phyloP scores from a whole-genome alignment of 2,329 filamentous ascomycete genomes.

The Cryphonectria naterciae region DNA sequence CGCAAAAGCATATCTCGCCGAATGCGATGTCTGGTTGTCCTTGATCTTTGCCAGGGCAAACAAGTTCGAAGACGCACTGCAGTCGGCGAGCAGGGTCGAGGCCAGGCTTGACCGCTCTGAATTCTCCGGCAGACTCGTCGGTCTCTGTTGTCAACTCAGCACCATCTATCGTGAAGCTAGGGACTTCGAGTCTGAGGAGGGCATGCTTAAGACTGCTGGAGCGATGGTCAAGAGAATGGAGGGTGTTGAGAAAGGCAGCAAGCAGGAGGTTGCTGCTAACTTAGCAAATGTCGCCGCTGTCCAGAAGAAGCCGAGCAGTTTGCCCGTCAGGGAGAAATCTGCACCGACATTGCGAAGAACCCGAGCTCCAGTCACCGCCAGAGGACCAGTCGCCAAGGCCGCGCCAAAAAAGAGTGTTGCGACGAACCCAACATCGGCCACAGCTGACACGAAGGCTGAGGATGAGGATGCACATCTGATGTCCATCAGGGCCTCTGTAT shows the following conservation, averaged over 20 bases:
- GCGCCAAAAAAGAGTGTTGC: constrained; percentile 30
- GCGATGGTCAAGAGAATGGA: constrained; percentile 46
- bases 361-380: constrained; percentile 28
- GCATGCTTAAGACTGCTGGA: constrained; percentile 55
- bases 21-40: constrained; percentile 59
- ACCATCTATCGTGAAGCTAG: constrained; percentile 57
- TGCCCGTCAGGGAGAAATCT: constrained; percentile 38
- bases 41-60: constrained; percentile 62
- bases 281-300: constrained; percentile 37
- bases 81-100: constrained; percentile 58
- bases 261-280: background rate
- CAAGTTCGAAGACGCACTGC: constrained; percentile 60
- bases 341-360: constrained; percentile 35
- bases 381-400: constrained; percentile 1
- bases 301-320: constrained; percentile 41
- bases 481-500: constrained; percentile 44
- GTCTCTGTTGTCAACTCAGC: constrained; percentile 59
- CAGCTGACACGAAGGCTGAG: background rate
- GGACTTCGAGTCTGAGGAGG: constrained; percentile 47
- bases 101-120: constrained; percentile 53
- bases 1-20: constrained; percentile 61
- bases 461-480: constrained; percentile 41
- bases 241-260: background rate
- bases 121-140: constrained; percentile 48
- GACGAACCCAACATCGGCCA: constrained; percentile 22